Base-by-base conservation (phyloP, 163 green algal genomes). In the Coccomyxa subellipsoidea region DNA sequence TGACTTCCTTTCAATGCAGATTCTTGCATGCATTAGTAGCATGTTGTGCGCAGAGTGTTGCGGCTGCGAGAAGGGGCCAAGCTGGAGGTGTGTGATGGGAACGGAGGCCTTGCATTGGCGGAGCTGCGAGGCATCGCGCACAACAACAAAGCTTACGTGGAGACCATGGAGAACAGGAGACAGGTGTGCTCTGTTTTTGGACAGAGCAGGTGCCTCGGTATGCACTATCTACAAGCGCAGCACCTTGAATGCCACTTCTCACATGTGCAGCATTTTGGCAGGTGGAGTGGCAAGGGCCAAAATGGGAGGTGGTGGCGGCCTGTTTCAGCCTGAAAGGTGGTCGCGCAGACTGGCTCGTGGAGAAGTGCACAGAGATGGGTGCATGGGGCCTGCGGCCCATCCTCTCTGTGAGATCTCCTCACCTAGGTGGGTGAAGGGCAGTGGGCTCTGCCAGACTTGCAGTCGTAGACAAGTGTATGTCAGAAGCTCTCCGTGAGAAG, bases 341-440 rank as follows among this genome's bases (percentile, higher is more conserved):
- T 23, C 87, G 96, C 27, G 89, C 89, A 10, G 96, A 98, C 82
- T 98, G 92, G 94, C 90, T 98, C n/a, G 91, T 98, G 12, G 96
- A 99, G 83, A 99, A 99, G 81, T 85, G 80, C 7, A 92, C 92
- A 27, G 96, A 99, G 89, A 86, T 99, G 31, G 94, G 95, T 0
- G 96, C 93, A 0, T 81, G 78, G 31, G 70, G 81, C 10, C 40
- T 98, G 36, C 80, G 93, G 32, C 96, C 96, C 9, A 81, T 98
- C 8, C 78, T 96, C 27, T 97, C 94, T 25, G 86, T 90, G 15
- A 86, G 92, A 27, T 94, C 90, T 6, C 85, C 72, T 18, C 76
- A 35, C 34, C 86, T 92, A 53, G 89, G 84, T 82, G 71, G n/a
- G 35, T n/a, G 32, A 4, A 12, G 47, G 47, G 4, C 47, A 59